Base-by-base conservation (phyloP, 805 yeast species). In the Phaffomyces antillensis region DNA sequence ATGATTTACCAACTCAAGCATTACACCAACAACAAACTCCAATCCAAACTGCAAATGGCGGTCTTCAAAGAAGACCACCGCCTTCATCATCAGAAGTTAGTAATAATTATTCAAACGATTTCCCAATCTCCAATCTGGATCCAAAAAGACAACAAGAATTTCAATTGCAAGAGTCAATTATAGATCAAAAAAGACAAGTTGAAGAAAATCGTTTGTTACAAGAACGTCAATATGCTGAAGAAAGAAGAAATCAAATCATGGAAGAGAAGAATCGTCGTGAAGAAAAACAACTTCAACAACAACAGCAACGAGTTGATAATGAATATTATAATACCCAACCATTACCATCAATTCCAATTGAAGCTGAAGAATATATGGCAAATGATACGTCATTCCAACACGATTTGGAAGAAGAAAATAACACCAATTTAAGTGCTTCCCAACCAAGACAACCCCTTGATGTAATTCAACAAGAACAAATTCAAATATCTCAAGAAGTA, bases 51-150 rank as follows among this genome's bases (percentile, higher is more conserved):
- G 23, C 50, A 46, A 36, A 49, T 38, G 18, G 45, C 11, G 53
- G 41, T 23, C 58, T 52, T 7, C 54, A 51, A 39, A 53, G 58
- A 49, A 57, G 60, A 37, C 61, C 60, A 10, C 56, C 56, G 1
- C 56, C 60, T 7, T 42, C 46, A 28, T 28, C 30, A 28, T 5
- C 13, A 12, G 13, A 11, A 9, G 7, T 13, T 28, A 28, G 13
- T 28, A 10, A 28, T 31, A 50, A 36, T 1, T 45, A 46, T 23
- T 43, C 37, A 20, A 20, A 17, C 12, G 20, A 17, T 18, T 18
- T 37, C 44, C 36, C 23, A 42, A 41, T 32, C n/a, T 31, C 49
- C 16, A 15, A 26, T 8, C 25, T 39, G 7, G 44, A 46, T 28
- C 45, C 44, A 31, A 42, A 32, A 17, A 41, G 39, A 5, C 46